phyloP scores from a whole-genome alignment of 768 basidiomycete species.

The Phaeotremella fagi region DNA sequence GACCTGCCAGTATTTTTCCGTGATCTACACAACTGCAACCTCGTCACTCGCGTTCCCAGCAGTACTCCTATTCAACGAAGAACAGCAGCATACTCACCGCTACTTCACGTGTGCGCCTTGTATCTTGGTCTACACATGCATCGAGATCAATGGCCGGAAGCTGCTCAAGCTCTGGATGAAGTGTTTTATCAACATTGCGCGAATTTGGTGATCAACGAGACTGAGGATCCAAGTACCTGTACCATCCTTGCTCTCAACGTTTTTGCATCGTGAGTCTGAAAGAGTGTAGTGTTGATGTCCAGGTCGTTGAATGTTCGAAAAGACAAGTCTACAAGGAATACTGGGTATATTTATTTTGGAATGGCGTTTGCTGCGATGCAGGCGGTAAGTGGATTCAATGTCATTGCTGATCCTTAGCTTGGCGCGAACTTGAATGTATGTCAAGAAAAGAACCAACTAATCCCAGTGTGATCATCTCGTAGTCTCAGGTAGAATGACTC shows the following conservation, averaged over 20 bases:
- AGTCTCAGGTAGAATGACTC: not conserved
- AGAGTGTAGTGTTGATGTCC: too few species aligned
- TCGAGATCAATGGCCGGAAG: constrained; percentile 5
- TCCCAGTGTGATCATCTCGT: too few species aligned
- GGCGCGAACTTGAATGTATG: too few species aligned
- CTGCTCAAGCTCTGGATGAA: not conserved
- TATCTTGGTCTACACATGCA: constrained; percentile 6
- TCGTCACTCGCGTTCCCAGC: too few species aligned
- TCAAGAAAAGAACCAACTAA: too few species aligned
- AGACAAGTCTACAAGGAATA: too few species aligned
- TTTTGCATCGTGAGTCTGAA: not conserved
- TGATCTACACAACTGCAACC: constrained; percentile 8
- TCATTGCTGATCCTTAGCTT: too few species aligned
- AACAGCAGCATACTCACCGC: constrained; percentile 11
- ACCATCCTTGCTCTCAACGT: constrained; percentile 1
- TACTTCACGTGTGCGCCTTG: constrained; percentile 7
- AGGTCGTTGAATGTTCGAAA: too few species aligned
- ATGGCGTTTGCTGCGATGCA: not conserved
- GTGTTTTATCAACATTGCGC: not conserved
- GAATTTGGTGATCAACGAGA: not conserved
- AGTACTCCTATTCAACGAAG: not conserved
- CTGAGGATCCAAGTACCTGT: not conserved
- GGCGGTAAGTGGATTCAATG: constrained; percentile 7
- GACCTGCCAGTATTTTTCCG: constrained; percentile 8
- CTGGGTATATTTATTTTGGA: constrained; percentile 1